These are phyloP conservation scores for Cryptococcus sp. DNA, from an alignment of 1,284 basidiomycete species.

Conservation along the genomic window DNA sequence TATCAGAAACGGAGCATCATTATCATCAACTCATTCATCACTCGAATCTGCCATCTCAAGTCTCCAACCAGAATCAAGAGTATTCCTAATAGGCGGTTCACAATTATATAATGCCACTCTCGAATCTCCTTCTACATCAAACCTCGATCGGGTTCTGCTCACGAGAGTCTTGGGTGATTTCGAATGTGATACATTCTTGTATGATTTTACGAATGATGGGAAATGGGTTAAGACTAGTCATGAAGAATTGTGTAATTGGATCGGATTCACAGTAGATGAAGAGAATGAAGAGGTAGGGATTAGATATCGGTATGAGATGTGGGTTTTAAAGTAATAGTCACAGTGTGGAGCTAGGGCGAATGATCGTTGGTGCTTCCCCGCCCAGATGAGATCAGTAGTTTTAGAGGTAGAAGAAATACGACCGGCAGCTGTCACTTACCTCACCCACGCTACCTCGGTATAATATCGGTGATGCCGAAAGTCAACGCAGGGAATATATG, in stretches of 20 bases:
- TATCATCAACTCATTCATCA: conserved; percentile 20
- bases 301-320: conserved; percentile 88
- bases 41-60: conserved; percentile 33
- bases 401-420: too few species aligned
- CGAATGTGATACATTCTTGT: conserved; percentile 82
- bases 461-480: too few species aligned
- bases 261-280: conserved; percentile 71
- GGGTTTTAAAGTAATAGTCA: conserved; percentile 58
- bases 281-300: conserved; percentile 74
- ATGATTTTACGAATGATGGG: conserved; percentile 56
- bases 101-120: conserved; percentile 68
- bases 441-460: too few species aligned
- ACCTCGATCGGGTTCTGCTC: conserved; percentile 71
- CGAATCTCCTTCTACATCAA: conserved; percentile 51
- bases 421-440: too few species aligned
- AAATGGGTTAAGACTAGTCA: conserved; percentile 61
- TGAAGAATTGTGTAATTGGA: conserved; percentile 65
- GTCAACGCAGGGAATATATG: too few species aligned
- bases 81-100: conserved; percentile 87
- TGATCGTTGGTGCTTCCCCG: too few species aligned
- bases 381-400: too few species aligned
- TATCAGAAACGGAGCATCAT: too few species aligned
- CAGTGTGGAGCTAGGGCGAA: too few species aligned
- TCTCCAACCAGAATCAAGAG: conserved; percentile 25
- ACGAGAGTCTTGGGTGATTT: conserved; percentile 76